A percentile compares a stretch with the other conserved stretches of the same genome.
These are phyloP conservation scores for Phytophthora multivora DNA, from an alignment of 352 stramenopile species.

Conservation along the genomic window DNA sequence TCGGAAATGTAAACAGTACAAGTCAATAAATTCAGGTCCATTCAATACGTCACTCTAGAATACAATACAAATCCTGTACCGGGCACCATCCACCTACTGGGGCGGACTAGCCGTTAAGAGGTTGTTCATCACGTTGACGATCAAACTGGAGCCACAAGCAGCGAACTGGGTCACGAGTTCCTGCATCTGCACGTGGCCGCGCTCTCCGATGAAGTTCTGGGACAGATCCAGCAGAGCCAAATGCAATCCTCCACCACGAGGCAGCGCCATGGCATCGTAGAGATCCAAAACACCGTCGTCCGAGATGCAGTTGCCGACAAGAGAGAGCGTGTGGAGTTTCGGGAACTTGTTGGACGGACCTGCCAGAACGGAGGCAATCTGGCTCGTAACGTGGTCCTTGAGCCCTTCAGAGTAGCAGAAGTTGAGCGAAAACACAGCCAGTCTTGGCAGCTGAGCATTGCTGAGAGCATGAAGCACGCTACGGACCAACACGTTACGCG, in stretches of 20 bases:
- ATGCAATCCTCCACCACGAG: conserved; percentile 4
- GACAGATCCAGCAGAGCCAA: conserved; percentile 39
- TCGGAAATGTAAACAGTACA: conserved; percentile 12
- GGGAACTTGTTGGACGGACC: conserved; percentile 38
- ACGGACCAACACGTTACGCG: conserved; percentile 46
- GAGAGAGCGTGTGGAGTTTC: conserved; percentile 35
- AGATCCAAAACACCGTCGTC: conserved; percentile 50
- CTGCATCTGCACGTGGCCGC: conserved; percentile 46
- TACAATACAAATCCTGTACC: background rate
- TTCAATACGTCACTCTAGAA: conserved; percentile 13
- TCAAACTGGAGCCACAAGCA: conserved; percentile 17
- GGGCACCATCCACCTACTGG: conserved; percentile 5
- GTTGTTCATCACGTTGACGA: conserved; percentile 45
- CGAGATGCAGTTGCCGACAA: conserved; percentile 62
- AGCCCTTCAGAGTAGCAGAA: conserved; percentile 59
- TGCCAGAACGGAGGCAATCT: conserved; percentile 40
- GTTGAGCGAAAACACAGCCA: conserved; percentile 37
- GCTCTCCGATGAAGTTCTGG: conserved; percentile 67
- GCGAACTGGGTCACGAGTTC: conserved; percentile 39
- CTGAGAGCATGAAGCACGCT: conserved; percentile 39
- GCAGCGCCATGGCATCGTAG: conserved; percentile 36
- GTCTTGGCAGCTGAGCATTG: conserved; percentile 29
- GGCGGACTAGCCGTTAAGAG: conserved; percentile 22
- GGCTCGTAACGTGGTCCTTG: conserved; percentile 50
- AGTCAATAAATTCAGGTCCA: background rate